Evolutionary conservation across 2,329 filamentous ascomycete species (phyloP), one percentile per base, ranked within the genome.

Genomic region (Cordyceps farinosa): DNA sequence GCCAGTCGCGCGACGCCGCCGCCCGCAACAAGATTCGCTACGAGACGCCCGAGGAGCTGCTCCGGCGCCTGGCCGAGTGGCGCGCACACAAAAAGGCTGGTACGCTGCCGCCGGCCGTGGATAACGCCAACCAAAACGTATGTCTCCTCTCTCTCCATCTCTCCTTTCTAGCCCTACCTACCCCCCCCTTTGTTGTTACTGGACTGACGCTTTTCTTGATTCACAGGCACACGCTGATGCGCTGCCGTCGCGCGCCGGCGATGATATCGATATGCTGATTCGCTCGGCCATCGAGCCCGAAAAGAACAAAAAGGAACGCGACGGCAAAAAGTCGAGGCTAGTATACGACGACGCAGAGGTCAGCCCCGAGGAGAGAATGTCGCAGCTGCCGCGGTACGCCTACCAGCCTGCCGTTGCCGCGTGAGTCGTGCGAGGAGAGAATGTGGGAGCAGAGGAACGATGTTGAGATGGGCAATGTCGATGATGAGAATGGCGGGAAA

Each of bases 351-450:
- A 96, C 72, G 87, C 89, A 58, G 88, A 90, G 64, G 79, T 87
- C 71, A 95, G 90, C 70, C 90, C 92, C 1, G 93, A 97, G 79
- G 93, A 97, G 82, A 91, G 88, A 77, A 92, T 96, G 90, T 89
- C 91, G 34, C 78, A 80, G 72, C 79, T 95, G 78, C 82, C 90
- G 65, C 88, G 87, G 76, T 97, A 96, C 79, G 87, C 88, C 70
- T 90, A 85, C 63, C 67, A 66, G 40, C 69, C 73, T 6, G 67
- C 69, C 47, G 68, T 70, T 34, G 70, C 62, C 15, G 70, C 66
- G 11, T 66, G 30, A 64, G 40, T 5, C 34, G 47, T 3, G 13
- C 22, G 17, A 42, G 34, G 52, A 29, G 30, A 22, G 17, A 27
- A 42, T 22, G 22, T 22, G 22, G 22, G 17, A 57, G 30, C 3